Percentiles rank a stretch among this genome's conserved stretches.
phyloP scores from a whole-genome alignment of 1,139 yeast species.

The Taphrina betulina region DNA sequence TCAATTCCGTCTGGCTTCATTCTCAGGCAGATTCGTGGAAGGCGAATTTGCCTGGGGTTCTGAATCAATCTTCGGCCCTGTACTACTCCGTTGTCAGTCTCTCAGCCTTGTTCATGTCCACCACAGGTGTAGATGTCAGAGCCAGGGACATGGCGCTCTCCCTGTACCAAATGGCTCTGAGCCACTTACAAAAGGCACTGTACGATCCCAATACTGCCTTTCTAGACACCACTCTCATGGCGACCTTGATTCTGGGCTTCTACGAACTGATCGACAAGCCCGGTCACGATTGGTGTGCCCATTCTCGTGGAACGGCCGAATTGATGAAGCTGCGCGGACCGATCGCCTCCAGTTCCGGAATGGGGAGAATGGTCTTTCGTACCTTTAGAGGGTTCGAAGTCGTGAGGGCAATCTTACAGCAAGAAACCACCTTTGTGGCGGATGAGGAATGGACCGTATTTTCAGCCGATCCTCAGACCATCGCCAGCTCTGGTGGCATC shows the following conservation, averaged over 20 bases:
- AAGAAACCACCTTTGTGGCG: slow-evolving; percentile 19
- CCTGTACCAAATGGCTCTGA: slow-evolving; percentile 10
- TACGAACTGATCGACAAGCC: slow-evolving; percentile 30
- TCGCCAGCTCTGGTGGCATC: not conserved
- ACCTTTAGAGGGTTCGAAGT: slow-evolving; percentile 27
- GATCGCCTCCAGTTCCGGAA: not conserved
- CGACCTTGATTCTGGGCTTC: slow-evolving; percentile 26
- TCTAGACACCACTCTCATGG: slow-evolving; percentile 27
- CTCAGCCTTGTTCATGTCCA: slow-evolving; percentile 35
- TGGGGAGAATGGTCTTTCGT: slow-evolving; percentile 16
- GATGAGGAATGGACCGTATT: slow-evolving; percentile 18
- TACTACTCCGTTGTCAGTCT: slow-evolving; percentile 36
- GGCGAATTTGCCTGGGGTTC: slow-evolving; percentile 5
- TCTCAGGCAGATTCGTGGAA: slow-evolving; percentile 20
- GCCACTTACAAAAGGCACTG: slow-evolving; percentile 19
- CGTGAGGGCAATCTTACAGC: slow-evolving; percentile 15
- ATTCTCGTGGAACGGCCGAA: slow-evolving; percentile 24
- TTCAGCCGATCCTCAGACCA: slow-evolving; percentile 4
- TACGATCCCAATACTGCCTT: slow-evolving; percentile 9
- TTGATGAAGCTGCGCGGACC: slow-evolving; percentile 20
- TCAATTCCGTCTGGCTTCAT: slow-evolving; percentile 24
- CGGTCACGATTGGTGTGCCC: slow-evolving; percentile 20
- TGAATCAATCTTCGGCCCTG: slow-evolving; percentile 27
- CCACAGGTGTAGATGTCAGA: not conserved
- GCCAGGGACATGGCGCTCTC: slow-evolving; percentile 22